These are phyloP conservation scores for Termitomyces sp. DNA, from an alignment of 768 basidiomycete genomes.

Conservation along the genomic window DNA sequence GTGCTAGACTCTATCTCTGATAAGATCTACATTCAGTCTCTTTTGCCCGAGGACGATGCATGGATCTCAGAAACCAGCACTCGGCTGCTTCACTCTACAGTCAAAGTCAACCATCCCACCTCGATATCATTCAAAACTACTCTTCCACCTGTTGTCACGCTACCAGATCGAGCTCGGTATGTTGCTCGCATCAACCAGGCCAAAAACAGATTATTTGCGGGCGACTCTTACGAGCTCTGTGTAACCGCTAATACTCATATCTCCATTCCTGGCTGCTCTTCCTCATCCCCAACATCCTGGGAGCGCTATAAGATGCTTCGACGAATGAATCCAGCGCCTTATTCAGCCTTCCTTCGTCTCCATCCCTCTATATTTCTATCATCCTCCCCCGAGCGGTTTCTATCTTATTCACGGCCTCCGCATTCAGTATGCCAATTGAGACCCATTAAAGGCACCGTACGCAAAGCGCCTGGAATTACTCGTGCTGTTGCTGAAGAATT, in stretches of 20 bases:
- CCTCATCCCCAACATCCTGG: constrained; percentile 55
- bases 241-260: constrained; percentile 75
- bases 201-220: constrained; percentile 72
- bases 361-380: constrained; percentile 77
- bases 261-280: constrained; percentile 37
- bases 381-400: constrained; percentile 90
- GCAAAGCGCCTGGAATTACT: constrained; percentile 63
- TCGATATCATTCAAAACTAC: constrained; percentile 8
- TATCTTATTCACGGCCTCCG: constrained; percentile 74
- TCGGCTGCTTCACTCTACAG: constrained; percentile 26
- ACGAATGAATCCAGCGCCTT: constrained; percentile 80
- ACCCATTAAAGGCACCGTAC: constrained; percentile 92
- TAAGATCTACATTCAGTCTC: constrained; percentile 61
- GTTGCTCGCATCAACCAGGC: constrained; percentile 66
- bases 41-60: constrained; percentile 51
- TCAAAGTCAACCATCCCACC: neutral
- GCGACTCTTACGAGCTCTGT: constrained; percentile 93
- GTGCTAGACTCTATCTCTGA: constrained; percentile 58
- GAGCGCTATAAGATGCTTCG: constrained; percentile 73
- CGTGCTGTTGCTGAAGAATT: constrained; percentile 64
- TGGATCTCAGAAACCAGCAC: constrained; percentile 55
- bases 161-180: constrained; percentile 63
- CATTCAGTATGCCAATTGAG: constrained; percentile 73
- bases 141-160: constrained; percentile 30
- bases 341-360: constrained; percentile 78